phyloP scores from a whole-genome alignment of 2,329 filamentous ascomycete species.

The Aspergillus clavatus region DNA sequence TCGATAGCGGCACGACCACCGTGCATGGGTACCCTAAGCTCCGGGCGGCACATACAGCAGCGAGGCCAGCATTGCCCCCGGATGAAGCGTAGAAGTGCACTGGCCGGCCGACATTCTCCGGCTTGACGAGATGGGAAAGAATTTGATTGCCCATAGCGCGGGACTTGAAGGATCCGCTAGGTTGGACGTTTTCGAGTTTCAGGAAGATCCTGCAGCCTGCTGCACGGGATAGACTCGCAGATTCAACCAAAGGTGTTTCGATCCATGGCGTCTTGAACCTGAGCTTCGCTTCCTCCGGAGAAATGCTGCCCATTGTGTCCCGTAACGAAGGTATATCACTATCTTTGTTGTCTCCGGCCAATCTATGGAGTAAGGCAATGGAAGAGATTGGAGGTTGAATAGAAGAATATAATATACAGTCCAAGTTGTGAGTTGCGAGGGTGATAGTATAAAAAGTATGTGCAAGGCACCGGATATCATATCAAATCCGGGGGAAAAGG shows the following conservation, averaged over 20 bases:
- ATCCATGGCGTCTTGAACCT: constrained; percentile 55
- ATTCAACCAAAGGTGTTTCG: constrained; percentile 66
- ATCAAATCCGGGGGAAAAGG: neutral
- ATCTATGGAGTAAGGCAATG: neutral
- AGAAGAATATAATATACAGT: neutral
- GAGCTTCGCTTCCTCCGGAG: constrained; percentile 21
- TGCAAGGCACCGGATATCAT: neutral
- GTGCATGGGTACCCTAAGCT: constrained; percentile 63
- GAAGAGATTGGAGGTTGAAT: neutral
- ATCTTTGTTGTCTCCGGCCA: neutral
- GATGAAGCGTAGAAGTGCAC: constrained; percentile 74
- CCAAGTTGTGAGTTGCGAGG: neutral
- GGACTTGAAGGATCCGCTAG: constrained; percentile 82
- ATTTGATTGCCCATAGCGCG: constrained; percentile 69
- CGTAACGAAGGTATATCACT: constrained; percentile 4
- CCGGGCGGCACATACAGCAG: constrained; percentile 67
- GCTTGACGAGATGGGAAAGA: constrained; percentile 45
- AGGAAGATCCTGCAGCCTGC: constrained; percentile 78
- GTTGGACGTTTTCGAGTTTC: constrained; percentile 81
- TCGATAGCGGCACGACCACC: constrained; percentile 66
- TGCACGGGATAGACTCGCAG: constrained; percentile 59
- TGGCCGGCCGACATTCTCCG: constrained; percentile 39
- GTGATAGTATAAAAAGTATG: neutral
- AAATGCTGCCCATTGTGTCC: constrained; percentile 38
- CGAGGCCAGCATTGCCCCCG: constrained; percentile 80